Evolutionary conservation across 208 protist species (phyloP).

Genomic region (Crithidia expoeki): DNA sequence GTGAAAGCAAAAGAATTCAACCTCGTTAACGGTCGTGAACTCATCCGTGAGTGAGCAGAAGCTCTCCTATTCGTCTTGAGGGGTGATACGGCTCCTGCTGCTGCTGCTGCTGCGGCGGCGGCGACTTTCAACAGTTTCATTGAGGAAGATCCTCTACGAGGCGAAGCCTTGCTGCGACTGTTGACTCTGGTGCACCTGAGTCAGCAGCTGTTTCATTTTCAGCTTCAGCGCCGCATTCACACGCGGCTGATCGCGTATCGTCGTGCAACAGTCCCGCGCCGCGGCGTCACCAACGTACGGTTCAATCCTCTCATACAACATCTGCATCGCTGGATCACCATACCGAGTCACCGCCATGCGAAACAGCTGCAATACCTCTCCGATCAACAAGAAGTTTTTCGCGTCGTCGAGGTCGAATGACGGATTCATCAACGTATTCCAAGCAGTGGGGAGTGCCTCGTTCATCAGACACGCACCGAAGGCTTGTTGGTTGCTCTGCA

Average conservation of each 20-base stretch:
- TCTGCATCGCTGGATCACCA: constrained; percentile 49
- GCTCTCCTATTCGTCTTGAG: too few relatives aligned
- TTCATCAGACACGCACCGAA: constrained; percentile 25
- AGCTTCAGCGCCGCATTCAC: constrained; percentile 65
- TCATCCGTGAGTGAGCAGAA: too few relatives aligned
- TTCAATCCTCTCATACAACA: constrained; percentile 50
- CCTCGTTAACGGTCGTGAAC: too few relatives aligned
- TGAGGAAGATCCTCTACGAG: too few relatives aligned
- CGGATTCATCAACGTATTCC: constrained; percentile 11
- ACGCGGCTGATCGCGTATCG: constrained; percentile 50
- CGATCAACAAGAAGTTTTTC: constrained; percentile 67
- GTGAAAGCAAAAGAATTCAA: too few relatives aligned
- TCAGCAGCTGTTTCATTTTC: constrained; percentile 55
- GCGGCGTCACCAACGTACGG: constrained; percentile 44
- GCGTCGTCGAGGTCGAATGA: constrained; percentile 76
- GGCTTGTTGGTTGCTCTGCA: constrained; percentile 12
- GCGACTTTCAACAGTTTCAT: constrained; percentile 1
- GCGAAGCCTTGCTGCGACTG: constrained; percentile 5
- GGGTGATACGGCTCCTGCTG: too few relatives aligned
- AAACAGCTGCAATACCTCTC: constrained; percentile 55
- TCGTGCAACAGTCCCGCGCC: constrained; percentile 51
- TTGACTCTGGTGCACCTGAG: constrained; percentile 23
- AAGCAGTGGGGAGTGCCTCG: constrained; percentile 31
- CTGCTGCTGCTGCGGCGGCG: too few relatives aligned
- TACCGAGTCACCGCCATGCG: constrained; percentile 29